A percentile compares a stretch with the other conserved stretches of the same genome.
phyloP scores from a whole-genome alignment of 2,329 filamentous ascomycete genomes.

The Leptographium lundbergii region DNA sequence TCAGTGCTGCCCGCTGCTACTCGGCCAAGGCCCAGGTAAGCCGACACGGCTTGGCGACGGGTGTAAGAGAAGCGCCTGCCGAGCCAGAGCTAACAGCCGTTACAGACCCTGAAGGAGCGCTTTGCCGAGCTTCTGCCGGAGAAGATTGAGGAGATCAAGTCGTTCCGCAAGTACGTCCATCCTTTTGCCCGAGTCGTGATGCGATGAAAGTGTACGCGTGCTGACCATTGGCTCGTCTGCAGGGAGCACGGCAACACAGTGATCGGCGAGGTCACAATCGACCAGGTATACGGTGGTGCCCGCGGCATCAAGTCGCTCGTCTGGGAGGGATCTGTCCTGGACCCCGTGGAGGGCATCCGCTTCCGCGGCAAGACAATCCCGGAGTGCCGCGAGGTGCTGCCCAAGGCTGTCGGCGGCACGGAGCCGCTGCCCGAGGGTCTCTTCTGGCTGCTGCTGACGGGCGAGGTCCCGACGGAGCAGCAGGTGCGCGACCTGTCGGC shows the following conservation, averaged over 20 bases:
- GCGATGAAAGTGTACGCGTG: background rate
- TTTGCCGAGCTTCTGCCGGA: constrained; percentile 91
- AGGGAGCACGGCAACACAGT: constrained; percentile 94
- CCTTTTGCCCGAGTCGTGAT: background rate
- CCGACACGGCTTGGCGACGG: background rate
- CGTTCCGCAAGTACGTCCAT: constrained; percentile 72
- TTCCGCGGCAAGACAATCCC: constrained; percentile 99
- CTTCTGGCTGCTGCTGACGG: constrained; percentile 98
- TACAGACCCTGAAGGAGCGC: constrained; percentile 92
- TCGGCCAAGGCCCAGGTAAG: constrained; percentile 80
- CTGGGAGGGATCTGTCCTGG: constrained; percentile 97
- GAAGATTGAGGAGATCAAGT: constrained; percentile 99
- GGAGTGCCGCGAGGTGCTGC: constrained; percentile 94
- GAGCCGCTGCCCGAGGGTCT: constrained; percentile 97
- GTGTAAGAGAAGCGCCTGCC: background rate
- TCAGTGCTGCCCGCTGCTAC: constrained; percentile 80
- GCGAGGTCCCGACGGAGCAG: constrained; percentile 94
- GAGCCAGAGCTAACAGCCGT: background rate
- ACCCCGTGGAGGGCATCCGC: constrained; percentile 97
- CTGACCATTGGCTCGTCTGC: constrained; percentile 13
- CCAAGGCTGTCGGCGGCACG: constrained; percentile 90
- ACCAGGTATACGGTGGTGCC: constrained; percentile 98
- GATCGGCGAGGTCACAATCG: constrained; percentile 92
- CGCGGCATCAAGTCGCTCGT: constrained; percentile 98
- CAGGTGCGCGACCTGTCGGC: constrained; percentile 97